Base-by-base conservation (phyloP, 352 stramenopile genomes). In the Pythium chondricola region DNA sequence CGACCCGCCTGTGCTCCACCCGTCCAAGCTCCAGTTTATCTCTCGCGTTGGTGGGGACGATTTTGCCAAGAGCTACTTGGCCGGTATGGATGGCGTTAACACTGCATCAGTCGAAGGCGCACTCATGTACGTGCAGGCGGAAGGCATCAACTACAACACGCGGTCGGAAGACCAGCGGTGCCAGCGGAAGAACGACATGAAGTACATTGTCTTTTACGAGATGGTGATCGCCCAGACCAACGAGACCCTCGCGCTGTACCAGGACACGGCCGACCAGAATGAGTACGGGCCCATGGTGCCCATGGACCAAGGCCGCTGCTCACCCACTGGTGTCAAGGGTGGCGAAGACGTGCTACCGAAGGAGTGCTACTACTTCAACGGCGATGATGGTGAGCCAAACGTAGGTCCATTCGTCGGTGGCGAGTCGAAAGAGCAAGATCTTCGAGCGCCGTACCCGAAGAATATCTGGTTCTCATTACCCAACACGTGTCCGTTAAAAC, bases 41-140 rank as follows among this genome's bases (percentile, higher is more conserved):
- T 89, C 80, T 1, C 32, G 26, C 17, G 73, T 73, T 55, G 85
- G 83, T 41, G 61, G 72, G 33, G 55, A 31, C 27, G 36, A 78
- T 17, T 64, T 78, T 43, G 64, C 56, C n/a, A 62, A 66, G 3
- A 71, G 64, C n/a, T 92, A 76, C 54, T 48, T 67, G 13, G 77
- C 64, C 7, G 71, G 71, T 7, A 72, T 93, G 52, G 83, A 95
- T 58, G 83, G 69, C n/a, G 80, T 88, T 21, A 95, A 93, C 58
- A 80, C 74, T 20, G 83, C 81, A 6, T 82, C 64, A 0, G 74
- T 95, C 9, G 81, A 92, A 46, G 83, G 83, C 14, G 70, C 80
- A 29, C 75, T 95, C 31, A 93, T 92, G 79, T 95, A 91, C 63
- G 74, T 95, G 26, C 81, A 93, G 57, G 77, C 81, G 5, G 83